These are phyloP conservation scores for Cladosporium oxysporum DNA, from an alignment of 2,329 filamentous ascomycete genomes.

Conservation along the genomic window DNA sequence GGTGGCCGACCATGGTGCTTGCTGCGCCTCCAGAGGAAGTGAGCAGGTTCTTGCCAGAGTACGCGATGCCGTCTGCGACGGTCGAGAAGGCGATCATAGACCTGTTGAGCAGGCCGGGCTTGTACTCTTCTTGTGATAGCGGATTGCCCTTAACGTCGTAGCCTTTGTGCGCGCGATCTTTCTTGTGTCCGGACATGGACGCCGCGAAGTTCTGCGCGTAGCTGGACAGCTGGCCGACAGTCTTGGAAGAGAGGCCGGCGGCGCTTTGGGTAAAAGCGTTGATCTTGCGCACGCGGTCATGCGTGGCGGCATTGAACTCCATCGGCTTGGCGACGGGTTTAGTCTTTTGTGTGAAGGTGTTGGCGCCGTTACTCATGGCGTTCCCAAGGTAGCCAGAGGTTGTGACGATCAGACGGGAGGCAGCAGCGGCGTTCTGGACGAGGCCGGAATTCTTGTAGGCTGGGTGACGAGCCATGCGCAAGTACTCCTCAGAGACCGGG, in stretches of 20 bases:
- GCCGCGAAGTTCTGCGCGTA: constrained; percentile 91
- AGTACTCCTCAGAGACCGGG: constrained; percentile 68
- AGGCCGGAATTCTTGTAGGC: constrained; percentile 87
- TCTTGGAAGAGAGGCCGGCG: constrained; percentile 78
- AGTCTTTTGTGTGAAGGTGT: constrained; percentile 76
- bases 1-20: constrained; percentile 82
- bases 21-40: constrained; percentile 75
- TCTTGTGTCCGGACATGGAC: constrained; percentile 64
- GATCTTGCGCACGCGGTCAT: constrained; percentile 82
- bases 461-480: constrained; percentile 78
- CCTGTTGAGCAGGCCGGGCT: constrained; percentile 92
- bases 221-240: constrained; percentile 78
- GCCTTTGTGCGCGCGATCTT: constrained; percentile 56
- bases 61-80: constrained; percentile 88
- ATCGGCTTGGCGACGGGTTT: constrained; percentile 78
- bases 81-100: constrained; percentile 95
- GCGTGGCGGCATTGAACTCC: constrained; percentile 83
- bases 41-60: constrained; percentile 77
- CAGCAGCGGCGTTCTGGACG: constrained; percentile 82
- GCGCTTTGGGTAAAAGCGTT: constrained; percentile 82
- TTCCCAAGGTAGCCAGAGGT: constrained; percentile 78
- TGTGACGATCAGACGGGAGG: constrained; percentile 89
- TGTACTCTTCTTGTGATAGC: constrained; percentile 59
- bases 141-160: constrained; percentile 70
- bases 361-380: constrained; percentile 73